Conservation (phyloP, 2,329 filamentous ascomycete genomes). For the Penicillium sclerotiorum region DNA sequence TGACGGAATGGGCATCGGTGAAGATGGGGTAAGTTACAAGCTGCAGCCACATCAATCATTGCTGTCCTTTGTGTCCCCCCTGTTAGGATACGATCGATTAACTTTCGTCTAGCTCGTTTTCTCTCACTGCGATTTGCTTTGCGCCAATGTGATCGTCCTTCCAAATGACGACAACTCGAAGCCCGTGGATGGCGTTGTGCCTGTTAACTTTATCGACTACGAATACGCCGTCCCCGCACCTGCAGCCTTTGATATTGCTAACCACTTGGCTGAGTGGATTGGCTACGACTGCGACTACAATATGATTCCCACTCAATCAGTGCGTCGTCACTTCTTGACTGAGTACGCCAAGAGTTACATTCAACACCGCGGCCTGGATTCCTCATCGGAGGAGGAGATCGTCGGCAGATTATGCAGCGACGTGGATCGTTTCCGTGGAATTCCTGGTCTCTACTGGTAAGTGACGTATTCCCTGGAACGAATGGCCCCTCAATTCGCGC, state of each 20-base stretch:
- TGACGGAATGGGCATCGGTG: slow-evolving; percentile 73
- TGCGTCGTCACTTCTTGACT: slow-evolving; percentile 77
- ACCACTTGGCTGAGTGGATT: slow-evolving; percentile 98
- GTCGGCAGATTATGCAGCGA: slow-evolving; percentile 72
- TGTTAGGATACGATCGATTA: neutral
- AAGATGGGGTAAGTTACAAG: slow-evolving; percentile 63
- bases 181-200: slow-evolving; percentile 45
- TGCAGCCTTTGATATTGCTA: slow-evolving; percentile 93
- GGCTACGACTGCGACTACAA: slow-evolving; percentile 93
- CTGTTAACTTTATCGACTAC: slow-evolving; percentile 92
- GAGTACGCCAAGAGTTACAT: slow-evolving; percentile 82
- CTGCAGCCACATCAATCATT: too few relatives aligned
- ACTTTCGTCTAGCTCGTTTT: slow-evolving; percentile 70
- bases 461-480: neutral
- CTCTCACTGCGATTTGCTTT: slow-evolving; percentile 93
- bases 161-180: slow-evolving; percentile 40
- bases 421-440: slow-evolving; percentile 82
- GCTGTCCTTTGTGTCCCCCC: neutral
- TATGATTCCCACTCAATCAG: slow-evolving; percentile 74
- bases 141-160: slow-evolving; percentile 90
- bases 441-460: slow-evolving; percentile 79
- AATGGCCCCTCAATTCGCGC: neutral
- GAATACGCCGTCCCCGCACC: slow-evolving; percentile 95
- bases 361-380: slow-evolving; percentile 45
- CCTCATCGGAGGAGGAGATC: slow-evolving; percentile 60